Base-by-base conservation (phyloP, 139 green algal species). In the Tetradesmus obliquus region DNA sequence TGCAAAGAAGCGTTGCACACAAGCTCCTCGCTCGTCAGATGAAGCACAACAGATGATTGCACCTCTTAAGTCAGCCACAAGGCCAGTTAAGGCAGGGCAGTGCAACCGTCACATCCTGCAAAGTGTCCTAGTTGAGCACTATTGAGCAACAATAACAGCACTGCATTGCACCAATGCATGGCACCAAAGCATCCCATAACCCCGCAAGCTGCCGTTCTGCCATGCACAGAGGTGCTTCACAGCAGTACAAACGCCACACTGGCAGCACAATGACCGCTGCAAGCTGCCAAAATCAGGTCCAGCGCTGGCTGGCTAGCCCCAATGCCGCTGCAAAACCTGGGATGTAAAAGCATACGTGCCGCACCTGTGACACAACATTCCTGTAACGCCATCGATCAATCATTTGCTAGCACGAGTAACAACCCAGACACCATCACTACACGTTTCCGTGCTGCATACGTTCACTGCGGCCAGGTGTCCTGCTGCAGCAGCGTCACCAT, bases 401-500 rank as follows among this genome's bases (percentile, higher is more conserved):
- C 57, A 66, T 45, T 45, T 45, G 32, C 32, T 45, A 45, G 32
- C 32, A 45, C 32, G 32, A 45, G 32, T 45, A 45, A 45, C 32
- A 45, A 45, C 32, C 32, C 32, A 45, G 32, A 45, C 32, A 45
- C 32, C 32, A 45, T 45, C 32, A 45, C 32, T 0, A 45, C 32
- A 45, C 32, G 32, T 45, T 45, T 45, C 32, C 32, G 32, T 45
- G 32, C 32, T 45, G 32, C 32, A 45, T 45, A 45, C 32, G 32
- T 0, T 76, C 66, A 76, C 66, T 76, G 66, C 66, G n/a, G 15
- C 66, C 66, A 76, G 66, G 66, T 24, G 66, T 6, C 66, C 66
- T 76, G 66, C 66, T 76, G 66, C 66, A 76, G 17, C 66, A 76
- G 66, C 5, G 17, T 58, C n/a, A 83, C 89, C 32, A 92, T 32